phyloP scores from a whole-genome alignment of 306 rosid genomes.

The Gleditsia sinensis region DNA sequence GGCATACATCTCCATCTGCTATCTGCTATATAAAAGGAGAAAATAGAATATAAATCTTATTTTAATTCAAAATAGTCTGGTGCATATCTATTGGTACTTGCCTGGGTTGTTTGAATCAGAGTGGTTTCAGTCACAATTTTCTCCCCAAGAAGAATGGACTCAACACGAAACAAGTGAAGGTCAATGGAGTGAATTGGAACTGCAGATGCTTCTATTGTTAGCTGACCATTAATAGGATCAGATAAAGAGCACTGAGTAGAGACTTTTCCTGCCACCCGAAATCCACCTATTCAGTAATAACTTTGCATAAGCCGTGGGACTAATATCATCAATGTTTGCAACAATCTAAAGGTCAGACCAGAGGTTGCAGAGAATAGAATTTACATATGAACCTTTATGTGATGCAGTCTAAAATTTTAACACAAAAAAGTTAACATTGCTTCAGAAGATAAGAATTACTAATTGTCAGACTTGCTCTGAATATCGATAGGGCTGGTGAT shows the following conservation, averaged over 20 bases:
- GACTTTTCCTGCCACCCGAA: constrained; percentile 83
- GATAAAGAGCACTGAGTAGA: constrained; percentile 77
- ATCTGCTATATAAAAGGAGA: constrained; percentile 51
- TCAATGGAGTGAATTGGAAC: constrained; percentile 83
- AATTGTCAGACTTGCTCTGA: neutral
- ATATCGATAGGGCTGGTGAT: neutral
- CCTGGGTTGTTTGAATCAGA: constrained; percentile 91
- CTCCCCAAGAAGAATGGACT: constrained; percentile 88
- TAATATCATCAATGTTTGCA: constrained; percentile 3
- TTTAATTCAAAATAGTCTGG: constrained; percentile 1
- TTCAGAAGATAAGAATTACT: neutral
- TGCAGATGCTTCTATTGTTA: constrained; percentile 83
- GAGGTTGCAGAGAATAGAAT: constrained; percentile 14
- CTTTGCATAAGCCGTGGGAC: constrained; percentile 33
- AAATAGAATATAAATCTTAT: constrained; percentile 13
- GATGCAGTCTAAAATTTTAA: neutral
- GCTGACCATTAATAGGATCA: constrained; percentile 75
- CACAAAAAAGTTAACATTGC: constrained; percentile 9
- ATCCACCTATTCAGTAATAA: constrained; percentile 69
- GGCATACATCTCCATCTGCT: constrained; percentile 86
- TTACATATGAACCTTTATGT: neutral
- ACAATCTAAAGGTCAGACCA: constrained; percentile 8
- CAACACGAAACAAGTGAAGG: constrained; percentile 79
- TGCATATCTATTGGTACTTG: constrained; percentile 35
- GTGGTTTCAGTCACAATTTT: constrained; percentile 78